Percentiles rank a stretch among this genome's conserved stretches.
Evolutionary conservation across 2,329 filamentous ascomycete genomes (phyloP).

Genomic region (Penicillium oxalicum): DNA sequence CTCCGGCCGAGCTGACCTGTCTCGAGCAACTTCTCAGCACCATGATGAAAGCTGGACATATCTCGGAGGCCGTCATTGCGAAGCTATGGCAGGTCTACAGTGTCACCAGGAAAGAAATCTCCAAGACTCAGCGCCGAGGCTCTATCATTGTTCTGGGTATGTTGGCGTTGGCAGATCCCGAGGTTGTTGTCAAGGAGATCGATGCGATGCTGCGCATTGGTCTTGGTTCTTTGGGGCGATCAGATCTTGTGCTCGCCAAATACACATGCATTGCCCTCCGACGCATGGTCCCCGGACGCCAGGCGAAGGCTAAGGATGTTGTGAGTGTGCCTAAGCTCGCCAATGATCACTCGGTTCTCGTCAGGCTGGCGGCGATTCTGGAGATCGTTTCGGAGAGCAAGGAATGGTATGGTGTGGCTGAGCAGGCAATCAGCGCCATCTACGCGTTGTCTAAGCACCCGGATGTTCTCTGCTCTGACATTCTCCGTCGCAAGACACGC

Average conservation of each 20-base stretch:
- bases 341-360: constrained; percentile 85
- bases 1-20: constrained; percentile 88
- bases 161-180: constrained; percentile 85
- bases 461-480: constrained; percentile 84
- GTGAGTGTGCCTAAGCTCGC: constrained; percentile 64
- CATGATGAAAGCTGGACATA: constrained; percentile 91
- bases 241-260: constrained; percentile 82
- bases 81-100: constrained; percentile 98
- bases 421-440: constrained; percentile 93
- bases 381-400: constrained; percentile 84
- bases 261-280: constrained; percentile 91
- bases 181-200: constrained; percentile 91
- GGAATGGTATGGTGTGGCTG: constrained; percentile 90
- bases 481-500: constrained; percentile 79
- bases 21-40: constrained; percentile 90
- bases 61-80: constrained; percentile 76
- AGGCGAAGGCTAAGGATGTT: constrained; percentile 63
- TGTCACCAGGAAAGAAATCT: constrained; percentile 88
- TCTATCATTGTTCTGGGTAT: constrained; percentile 96
- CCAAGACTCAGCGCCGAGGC: constrained; percentile 79
- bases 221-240: constrained; percentile 70
- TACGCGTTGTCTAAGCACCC: constrained; percentile 92
- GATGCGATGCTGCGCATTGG: constrained; percentile 90
- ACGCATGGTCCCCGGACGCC: constrained; percentile 82
- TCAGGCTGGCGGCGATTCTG: constrained; percentile 73